Base-by-base conservation (phyloP, 768 basidiomycete genomes). In the Lactarius quietus region DNA sequence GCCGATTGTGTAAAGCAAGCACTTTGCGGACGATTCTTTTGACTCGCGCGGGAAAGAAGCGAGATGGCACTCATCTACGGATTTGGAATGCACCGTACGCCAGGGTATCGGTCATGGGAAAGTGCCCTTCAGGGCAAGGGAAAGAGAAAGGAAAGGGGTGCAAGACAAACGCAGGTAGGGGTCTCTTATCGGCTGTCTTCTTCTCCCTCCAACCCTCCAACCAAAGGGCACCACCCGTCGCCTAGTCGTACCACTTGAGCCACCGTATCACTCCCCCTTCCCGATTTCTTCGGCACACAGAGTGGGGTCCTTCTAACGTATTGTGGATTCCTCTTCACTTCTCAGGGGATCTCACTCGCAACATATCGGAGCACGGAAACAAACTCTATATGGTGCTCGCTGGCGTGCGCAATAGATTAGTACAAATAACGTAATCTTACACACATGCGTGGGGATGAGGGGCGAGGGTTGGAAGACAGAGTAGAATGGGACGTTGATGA, bases 371-470 rank as follows among this genome's bases (percentile, higher is more conserved):
- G 51, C 48, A 33, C 45, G 57, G 43, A 35, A 57, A 33, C 33
- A 57, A 52, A 38, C 57, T 68, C 67, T 68, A 68, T 68, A 66
- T 61, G 64, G 54, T 61, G 65, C 56, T 56, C 65, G 58, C 52
- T 59, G 56, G 61, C 39, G 61, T 62, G 65, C 29, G 62, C 59
- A 54, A 67, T 66, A 69, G 68, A 35, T 66, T 67, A 68, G 65
- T 66, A 69, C 61, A 67, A 68, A 68, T 70, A 68, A 68, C 69
- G 61, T 61, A 63, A 56, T 66, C 66, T 54, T 68, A 68, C 69
- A 66, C 66, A 63, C 65, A 59, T 52, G 53, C 57, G 48, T 64
- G 63, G 38, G n/a, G 38, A 60, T 43, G 58, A 38, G 62, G 66
- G 7, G 58, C 14, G 63, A 7, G 52, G 63, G 33, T 51, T n/a